Percentiles rank a stretch among this genome's conserved stretches.
Conservation (phyloP, 257 asterid species). For the Verbena officinalis region DNA sequence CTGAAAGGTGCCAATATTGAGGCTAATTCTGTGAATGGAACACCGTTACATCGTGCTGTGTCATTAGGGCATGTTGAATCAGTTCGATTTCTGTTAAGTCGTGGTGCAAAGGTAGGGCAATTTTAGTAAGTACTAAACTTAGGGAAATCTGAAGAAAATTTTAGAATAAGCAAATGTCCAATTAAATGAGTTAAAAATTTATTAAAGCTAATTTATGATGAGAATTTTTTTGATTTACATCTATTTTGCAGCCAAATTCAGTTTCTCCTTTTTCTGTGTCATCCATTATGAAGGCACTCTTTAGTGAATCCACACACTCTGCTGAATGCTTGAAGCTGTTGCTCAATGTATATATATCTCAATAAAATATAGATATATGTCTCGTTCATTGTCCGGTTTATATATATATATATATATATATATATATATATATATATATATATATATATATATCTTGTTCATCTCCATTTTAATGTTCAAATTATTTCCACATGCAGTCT, state of each 20-base stretch:
- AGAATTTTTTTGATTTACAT: no score
- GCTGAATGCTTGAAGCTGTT: constrained; percentile 25
- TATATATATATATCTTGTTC: no score
- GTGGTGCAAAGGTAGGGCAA: constrained; percentile 31
- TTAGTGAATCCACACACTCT: constrained; percentile 14
- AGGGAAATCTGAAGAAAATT: no score
- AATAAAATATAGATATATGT: neutral
- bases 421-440: no score
- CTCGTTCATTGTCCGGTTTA: neutral
- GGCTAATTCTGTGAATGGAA: constrained; percentile 29
- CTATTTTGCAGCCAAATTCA: constrained; percentile 34
- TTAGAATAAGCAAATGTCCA: no score
- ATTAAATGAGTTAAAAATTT: no score
- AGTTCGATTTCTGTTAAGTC: constrained; percentile 27
- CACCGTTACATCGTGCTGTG: constrained; percentile 34
- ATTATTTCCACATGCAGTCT: constrained; percentile 21
- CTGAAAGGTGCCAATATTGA: constrained; percentile 24
- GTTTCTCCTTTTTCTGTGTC: neutral
- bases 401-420: no score
- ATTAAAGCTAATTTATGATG: no score
- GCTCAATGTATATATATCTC: constrained; percentile 31
- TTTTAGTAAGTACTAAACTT: no score
- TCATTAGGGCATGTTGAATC: constrained; percentile 26
- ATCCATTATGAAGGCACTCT: constrained; percentile 26
- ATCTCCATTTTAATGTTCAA: neutral